Conservation (phyloP, 2,329 filamentous ascomycete species). For the Leptosphaerulina australis region DNA sequence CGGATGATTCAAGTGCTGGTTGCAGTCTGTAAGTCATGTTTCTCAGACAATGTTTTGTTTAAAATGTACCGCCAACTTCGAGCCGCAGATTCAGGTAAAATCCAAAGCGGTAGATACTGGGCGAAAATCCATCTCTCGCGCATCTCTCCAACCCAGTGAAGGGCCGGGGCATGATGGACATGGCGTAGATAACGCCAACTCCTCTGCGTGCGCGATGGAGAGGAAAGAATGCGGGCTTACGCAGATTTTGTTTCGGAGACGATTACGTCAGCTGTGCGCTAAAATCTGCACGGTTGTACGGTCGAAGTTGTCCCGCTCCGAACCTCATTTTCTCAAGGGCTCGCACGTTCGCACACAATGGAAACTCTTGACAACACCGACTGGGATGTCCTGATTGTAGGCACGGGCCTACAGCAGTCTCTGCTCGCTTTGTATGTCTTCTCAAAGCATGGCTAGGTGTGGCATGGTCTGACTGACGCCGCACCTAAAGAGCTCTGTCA, state of each 20-base stretch:
- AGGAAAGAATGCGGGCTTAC: neutral
- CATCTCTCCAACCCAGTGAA: conserved; percentile 53
- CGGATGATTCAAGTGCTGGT: too few relatives aligned
- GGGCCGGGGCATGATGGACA: conserved; percentile 46
- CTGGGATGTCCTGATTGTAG: conserved; percentile 61
- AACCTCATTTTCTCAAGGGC: conserved; percentile 21
- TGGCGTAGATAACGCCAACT: conserved; percentile 42
- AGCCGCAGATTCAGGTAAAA: conserved; percentile 57
- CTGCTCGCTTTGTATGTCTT: conserved; percentile 59
- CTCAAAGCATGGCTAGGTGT: conserved; percentile 16
- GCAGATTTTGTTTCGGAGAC: conserved; percentile 31
- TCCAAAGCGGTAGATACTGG: conserved; percentile 61
- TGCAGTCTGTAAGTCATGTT: too few relatives aligned
- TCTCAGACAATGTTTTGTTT: too few relatives aligned
- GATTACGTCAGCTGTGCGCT: conserved; percentile 39
- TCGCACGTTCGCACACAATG: conserved; percentile 39
- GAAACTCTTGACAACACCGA: conserved; percentile 57
- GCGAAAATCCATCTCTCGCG: conserved; percentile 54
- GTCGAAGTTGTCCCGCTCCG: conserved; percentile 29
- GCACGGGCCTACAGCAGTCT: conserved; percentile 60
- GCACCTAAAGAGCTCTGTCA: conserved; percentile 78
- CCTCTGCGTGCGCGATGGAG: conserved; percentile 47
- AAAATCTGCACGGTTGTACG: conserved; percentile 19
- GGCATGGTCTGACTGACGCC: conserved; percentile 74
- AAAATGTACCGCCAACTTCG: conserved; percentile 57